These are phyloP conservation scores for Rhizopogon vinicolor DNA, from an alignment of 768 basidiomycete species.

Conservation along the genomic window DNA sequence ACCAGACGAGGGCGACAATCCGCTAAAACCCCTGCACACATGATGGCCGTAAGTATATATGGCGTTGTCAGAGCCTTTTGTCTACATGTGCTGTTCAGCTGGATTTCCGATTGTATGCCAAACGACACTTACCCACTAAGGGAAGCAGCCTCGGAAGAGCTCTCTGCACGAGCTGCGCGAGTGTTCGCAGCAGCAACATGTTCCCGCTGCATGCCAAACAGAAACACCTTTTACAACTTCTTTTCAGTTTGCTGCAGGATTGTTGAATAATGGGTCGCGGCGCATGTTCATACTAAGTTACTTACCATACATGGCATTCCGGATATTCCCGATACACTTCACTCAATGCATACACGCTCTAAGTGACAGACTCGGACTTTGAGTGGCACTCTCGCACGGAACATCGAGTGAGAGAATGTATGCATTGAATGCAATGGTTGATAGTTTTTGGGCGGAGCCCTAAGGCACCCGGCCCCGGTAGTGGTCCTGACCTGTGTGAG, in stretches of 20 bases:
- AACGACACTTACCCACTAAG: conserved; percentile 30
- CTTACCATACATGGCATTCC: too few species aligned
- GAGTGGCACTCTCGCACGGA: too few species aligned
- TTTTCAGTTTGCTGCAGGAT: neutral
- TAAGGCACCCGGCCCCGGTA: too few species aligned
- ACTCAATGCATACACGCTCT: too few species aligned
- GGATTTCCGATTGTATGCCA: neutral
- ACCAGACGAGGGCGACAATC: conserved; percentile 51
- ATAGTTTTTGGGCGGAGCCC: too few species aligned
- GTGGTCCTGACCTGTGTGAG: too few species aligned
- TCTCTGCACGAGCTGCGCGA: conserved; percentile 14
- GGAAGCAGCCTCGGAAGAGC: conserved; percentile 36
- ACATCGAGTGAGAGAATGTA: too few species aligned
- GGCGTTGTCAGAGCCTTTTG: conserved; percentile 55
- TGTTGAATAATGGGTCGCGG: neutral
- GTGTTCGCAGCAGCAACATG: neutral
- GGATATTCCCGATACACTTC: too few species aligned
- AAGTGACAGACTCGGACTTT: too few species aligned
- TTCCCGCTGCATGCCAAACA: neutral
- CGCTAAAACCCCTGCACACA: conserved; percentile 48
- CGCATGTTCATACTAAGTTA: neutral
- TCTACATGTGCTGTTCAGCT: conserved; percentile 22
- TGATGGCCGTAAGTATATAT: conserved; percentile 48
- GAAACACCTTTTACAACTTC: neutral
- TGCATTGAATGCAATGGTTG: too few species aligned